phyloP scores from a whole-genome alignment of 257 asterid genomes.

The Apocynum venetum region DNA sequence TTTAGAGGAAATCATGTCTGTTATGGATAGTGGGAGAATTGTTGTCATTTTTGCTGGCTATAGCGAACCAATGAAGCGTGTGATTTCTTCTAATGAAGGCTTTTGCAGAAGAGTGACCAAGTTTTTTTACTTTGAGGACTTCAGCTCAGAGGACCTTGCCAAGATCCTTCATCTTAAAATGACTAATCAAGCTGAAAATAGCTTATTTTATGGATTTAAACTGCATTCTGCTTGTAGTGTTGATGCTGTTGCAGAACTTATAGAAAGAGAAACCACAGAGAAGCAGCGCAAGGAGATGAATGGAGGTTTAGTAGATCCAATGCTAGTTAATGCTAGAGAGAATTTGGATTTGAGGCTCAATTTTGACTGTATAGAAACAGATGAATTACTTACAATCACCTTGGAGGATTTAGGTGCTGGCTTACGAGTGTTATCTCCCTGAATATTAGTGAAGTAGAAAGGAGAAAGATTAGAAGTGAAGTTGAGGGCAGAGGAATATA shows the following conservation, averaged over 20 bases:
- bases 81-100: slow-evolving; percentile 79
- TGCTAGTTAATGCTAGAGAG: slow-evolving; percentile 81
- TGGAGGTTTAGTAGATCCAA: slow-evolving; percentile 76
- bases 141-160: slow-evolving; percentile 64
- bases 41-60: slow-evolving; percentile 96
- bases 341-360: slow-evolving; percentile 69
- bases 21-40: slow-evolving; percentile 83
- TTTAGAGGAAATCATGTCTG: slow-evolving; percentile 90
- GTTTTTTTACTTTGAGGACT: slow-evolving; percentile 79
- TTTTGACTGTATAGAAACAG: slow-evolving; percentile 63
- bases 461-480: not conserved
- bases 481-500: not conserved
- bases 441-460: slow-evolving; percentile 18
- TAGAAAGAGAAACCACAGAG: slow-evolving; percentile 55
- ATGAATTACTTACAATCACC: slow-evolving; percentile 64
- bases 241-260: slow-evolving; percentile 55
- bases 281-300: slow-evolving; percentile 86
- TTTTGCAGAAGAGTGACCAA: slow-evolving; percentile 91
- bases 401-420: slow-evolving; percentile 73
- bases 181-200: slow-evolving; percentile 44
- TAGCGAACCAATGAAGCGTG: slow-evolving; percentile 92
- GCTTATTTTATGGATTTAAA: slow-evolving; percentile 67
- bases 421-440: slow-evolving; percentile 44
- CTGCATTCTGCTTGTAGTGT: slow-evolving; percentile 59
- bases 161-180: slow-evolving; percentile 68